Percentiles rank a stretch among this genome's conserved stretches.
Conservation (phyloP, 108 stramenopile species). For the Nitzschia sp. region DNA sequence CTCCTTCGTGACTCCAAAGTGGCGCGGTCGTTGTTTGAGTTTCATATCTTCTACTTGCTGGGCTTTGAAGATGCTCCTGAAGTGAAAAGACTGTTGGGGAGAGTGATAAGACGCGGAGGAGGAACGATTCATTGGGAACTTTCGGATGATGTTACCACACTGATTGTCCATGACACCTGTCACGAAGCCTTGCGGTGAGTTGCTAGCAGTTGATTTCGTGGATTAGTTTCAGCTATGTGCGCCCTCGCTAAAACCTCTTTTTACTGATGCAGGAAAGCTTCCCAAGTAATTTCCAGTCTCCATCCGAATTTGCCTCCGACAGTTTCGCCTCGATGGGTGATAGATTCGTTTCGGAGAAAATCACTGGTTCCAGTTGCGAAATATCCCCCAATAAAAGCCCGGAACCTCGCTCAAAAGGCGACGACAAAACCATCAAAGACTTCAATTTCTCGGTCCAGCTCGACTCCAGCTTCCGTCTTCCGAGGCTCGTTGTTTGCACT, state of each 20-base stretch:
- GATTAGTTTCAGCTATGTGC: constrained; percentile 1
- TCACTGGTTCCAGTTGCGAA: constrained; percentile 6
- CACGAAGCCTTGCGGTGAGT: constrained; percentile 38
- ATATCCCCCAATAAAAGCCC: constrained; percentile 24
- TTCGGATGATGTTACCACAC: constrained; percentile 54
- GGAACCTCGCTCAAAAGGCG: neutral
- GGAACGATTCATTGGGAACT: constrained; percentile 75
- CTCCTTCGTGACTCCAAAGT: neutral
- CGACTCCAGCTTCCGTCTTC: constrained; percentile 37
- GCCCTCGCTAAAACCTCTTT: no score
- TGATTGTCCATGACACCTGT: constrained; percentile 60
- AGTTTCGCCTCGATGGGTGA: constrained; percentile 61
- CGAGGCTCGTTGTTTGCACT: constrained; percentile 61
- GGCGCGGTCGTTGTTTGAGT: constrained; percentile 10
- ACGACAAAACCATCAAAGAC: constrained; percentile 10
- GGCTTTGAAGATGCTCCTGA: constrained; percentile 32
- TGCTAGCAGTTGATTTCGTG: neutral
- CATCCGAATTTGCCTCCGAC: constrained; percentile 61
- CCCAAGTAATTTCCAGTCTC: constrained; percentile 37
- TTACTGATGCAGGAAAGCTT: constrained; percentile 40
- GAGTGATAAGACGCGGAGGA: constrained; percentile 54
- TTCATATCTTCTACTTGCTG: constrained; percentile 24
- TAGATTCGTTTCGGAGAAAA: constrained; percentile 33
- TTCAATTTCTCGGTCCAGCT: constrained; percentile 1
- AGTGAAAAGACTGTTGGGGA: constrained; percentile 30